Base-by-base conservation (phyloP, 2,329 filamentous ascomycete genomes). In the Nigrospora osmanthi region DNA sequence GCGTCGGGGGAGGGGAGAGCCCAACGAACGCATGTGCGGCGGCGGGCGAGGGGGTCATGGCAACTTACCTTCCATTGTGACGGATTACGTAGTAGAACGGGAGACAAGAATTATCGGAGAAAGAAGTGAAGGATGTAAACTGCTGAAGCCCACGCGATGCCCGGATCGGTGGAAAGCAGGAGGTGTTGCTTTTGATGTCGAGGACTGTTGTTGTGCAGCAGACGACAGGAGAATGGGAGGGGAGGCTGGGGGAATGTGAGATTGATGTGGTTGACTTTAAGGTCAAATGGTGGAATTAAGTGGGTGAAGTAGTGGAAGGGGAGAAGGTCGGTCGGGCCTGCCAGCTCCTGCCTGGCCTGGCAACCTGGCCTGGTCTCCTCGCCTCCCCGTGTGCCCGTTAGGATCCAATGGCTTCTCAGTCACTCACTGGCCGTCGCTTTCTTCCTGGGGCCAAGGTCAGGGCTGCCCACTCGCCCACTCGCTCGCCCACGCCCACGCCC, bases 1-100 rank as follows among this genome's bases (percentile, higher is more conserved):
- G n/a, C n/a, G n/a, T n/a, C n/a, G n/a, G n/a, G n/a, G n/a, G n/a
- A n/a, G n/a, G n/a, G n/a, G 23, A 28, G 23, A 10, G 23, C 23
- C 23, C 23, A 28, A 28, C 23, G 23, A 28, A 28, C 23, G 23
- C 23, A 28, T 28, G 23, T 28, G 23, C 23, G 5, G 23, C 23
- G 23, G 23, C 23, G 23, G 23, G 23, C 23, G 23, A 28, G 23
- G 23, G 23, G 23, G 23, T 28, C 4, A 28, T 10, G 23, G 5
- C 55, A 64, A 68, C 77, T 72, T 79, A 84, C 80, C 80, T 74
- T 84, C 75, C 75, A 79, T 79, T 65, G 66, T 72, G 71, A 66
- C 65, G 64, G 69, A 68, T 75, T 70, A 65, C 53, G 61, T 64
- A 60, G 61, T 45, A 53, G 53, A 48, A 47, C 55, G 61, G 61